Evolutionary conservation across 257 asterid species (phyloP), one percentile per base, ranked within the genome.

Genomic region (Gynochthodes officinalis): DNA sequence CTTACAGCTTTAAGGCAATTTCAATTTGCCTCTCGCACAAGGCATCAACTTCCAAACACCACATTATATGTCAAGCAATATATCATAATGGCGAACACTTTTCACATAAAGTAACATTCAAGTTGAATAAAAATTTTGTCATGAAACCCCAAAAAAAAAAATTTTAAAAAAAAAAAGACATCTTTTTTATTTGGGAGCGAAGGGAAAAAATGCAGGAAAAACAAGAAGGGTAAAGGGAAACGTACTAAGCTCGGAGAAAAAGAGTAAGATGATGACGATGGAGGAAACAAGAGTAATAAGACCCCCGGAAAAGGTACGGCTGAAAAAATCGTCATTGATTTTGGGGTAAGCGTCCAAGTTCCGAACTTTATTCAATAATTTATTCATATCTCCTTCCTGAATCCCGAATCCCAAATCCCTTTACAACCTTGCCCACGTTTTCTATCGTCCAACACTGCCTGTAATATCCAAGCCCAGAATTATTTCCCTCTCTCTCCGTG

Each of bases 261-360:
- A 86, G 46, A 94, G 99, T 46, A 91, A 73, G 59, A 84, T 78
- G 79, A 94, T 94, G 77, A 83, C 73, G 70, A 89, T 25, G 33
- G 99, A 86, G 71, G 97, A 90, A 4, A 78, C 86, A 58, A 91
- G 78, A 58, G 99, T 94, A 78, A 94, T 81, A 33, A 94, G 78
- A 74, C 99, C 99, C 19, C 99, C 99, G 65, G 97, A 88, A 14
- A 91, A 86, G 14, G 99, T 80, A 19, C 99, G 99, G 83, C 83
- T 91, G 87, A 78, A 92, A 89, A 94, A 94, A 88, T 94, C 99
- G 81, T 94, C 99, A 72, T 89, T 94, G 83, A 94, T 76, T 73
- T 94, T 94, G 1, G 97, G 99, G 78, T 94, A 94, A 4, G 97
- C 99, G 60, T 94, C 99, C 90, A 94, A 89, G 77, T 76, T 89